These are phyloP conservation scores for Protomyces gravidus DNA, from an alignment of 1,139 yeast genomes.

Conservation along the genomic window DNA sequence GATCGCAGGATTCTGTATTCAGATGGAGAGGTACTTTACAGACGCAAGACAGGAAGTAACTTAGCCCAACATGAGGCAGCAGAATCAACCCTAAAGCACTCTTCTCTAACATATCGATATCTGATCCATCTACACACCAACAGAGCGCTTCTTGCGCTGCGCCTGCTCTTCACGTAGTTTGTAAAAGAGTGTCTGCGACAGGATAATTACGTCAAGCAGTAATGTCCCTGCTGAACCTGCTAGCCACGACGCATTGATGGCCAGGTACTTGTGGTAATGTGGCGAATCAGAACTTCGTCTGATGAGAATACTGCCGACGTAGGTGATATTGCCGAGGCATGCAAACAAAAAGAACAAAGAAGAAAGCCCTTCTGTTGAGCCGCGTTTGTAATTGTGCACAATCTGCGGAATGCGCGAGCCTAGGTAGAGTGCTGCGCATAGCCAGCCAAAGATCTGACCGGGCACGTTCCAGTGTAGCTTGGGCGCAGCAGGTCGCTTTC, in stretches of 20 bases:
- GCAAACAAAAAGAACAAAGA: slow-evolving; percentile 70
- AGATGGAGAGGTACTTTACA: too few relatives aligned
- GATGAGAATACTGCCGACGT: slow-evolving; percentile 63
- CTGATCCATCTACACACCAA: background rate
- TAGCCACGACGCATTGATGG: slow-evolving; percentile 72
- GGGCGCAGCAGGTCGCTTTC: slow-evolving; percentile 18
- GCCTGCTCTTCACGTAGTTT: slow-evolving; percentile 27
- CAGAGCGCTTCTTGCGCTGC: background rate
- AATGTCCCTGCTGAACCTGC: slow-evolving; percentile 89
- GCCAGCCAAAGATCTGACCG: slow-evolving; percentile 70
- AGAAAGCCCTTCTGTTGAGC: slow-evolving; percentile 57
- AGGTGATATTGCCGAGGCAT: slow-evolving; percentile 69
- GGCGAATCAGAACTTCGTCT: slow-evolving; percentile 37
- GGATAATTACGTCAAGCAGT: slow-evolving; percentile 74
- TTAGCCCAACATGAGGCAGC: too few relatives aligned
- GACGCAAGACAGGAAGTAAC: too few relatives aligned
- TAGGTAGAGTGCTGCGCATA: slow-evolving; percentile 64
- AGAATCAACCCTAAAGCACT: too few relatives aligned
- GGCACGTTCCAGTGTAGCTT: slow-evolving; percentile 35
- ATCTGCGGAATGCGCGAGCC: slow-evolving; percentile 81
- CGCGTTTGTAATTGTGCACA: slow-evolving; percentile 60
- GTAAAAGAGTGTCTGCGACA: slow-evolving; percentile 57
- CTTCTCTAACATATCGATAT: too few relatives aligned
- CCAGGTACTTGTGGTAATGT: slow-evolving; percentile 44
- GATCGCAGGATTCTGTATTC: too few relatives aligned